Conservation (phyloP, 768 basidiomycete species). For the Agaricus subrufescens region DNA sequence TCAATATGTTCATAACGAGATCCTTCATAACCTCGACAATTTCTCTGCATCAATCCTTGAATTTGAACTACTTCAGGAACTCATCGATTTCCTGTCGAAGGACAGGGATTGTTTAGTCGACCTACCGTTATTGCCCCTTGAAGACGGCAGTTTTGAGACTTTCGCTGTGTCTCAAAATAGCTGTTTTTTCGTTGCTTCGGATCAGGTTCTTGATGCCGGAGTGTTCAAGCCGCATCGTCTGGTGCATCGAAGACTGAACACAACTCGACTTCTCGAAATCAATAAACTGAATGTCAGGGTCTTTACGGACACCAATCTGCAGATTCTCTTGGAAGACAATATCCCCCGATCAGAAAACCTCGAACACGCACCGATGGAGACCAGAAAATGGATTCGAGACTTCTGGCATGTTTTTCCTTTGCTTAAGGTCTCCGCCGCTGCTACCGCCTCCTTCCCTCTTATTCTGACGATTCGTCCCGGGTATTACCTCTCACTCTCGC, state of each 20-base stretch:
- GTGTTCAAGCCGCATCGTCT: slow-evolving; percentile 19
- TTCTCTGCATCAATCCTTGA: slow-evolving; percentile 18
- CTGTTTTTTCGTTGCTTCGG: slow-evolving; percentile 26
- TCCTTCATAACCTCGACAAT: background rate
- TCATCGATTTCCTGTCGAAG: slow-evolving; percentile 23
- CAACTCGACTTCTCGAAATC: background rate
- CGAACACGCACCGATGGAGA: background rate
- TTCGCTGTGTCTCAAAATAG: slow-evolving; percentile 14
- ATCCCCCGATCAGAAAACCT: background rate
- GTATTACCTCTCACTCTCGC: slow-evolving; percentile 26
- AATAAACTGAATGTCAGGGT: background rate
- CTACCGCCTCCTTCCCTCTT: slow-evolving; percentile 25
- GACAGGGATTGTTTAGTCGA: slow-evolving; percentile 20
- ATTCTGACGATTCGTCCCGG: slow-evolving; percentile 23
- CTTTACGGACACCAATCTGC: background rate
- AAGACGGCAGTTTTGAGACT: slow-evolving; percentile 24
- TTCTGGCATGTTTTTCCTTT: slow-evolving; percentile 26
- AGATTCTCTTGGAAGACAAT: background rate
- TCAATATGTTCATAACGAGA: slow-evolving; percentile 4
- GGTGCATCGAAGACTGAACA: background rate
- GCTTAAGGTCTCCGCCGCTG: slow-evolving; percentile 10
- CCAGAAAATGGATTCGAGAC: slow-evolving; percentile 20
- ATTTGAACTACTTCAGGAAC: slow-evolving; percentile 16
- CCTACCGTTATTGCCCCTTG: slow-evolving; percentile 31
- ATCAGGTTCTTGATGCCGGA: slow-evolving; percentile 1